phyloP scores from a whole-genome alignment of 345 rosid species.

The Lagerstroemia speciosa region DNA sequence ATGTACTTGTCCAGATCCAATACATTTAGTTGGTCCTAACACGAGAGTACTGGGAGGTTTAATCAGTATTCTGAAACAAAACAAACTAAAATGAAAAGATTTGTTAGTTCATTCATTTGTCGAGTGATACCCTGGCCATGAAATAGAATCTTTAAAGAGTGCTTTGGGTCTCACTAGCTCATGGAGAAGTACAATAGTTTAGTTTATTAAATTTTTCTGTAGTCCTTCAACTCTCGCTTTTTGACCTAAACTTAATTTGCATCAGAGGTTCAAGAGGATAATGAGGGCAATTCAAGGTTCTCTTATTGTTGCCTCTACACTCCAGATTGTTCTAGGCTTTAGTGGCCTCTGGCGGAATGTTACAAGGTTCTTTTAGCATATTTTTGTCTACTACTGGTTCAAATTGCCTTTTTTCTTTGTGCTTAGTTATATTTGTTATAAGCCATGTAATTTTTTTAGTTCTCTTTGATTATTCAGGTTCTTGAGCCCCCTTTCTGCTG shows the following conservation, averaged over 20 bases:
- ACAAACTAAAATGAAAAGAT: background rate
- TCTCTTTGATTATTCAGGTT: slow-evolving; percentile 38
- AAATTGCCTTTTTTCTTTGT: slow-evolving; percentile 1
- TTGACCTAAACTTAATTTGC: slow-evolving; percentile 9
- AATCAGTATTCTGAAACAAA: background rate
- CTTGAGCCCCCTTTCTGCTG: slow-evolving; percentile 91
- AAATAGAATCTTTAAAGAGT: background rate
- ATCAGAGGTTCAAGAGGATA: slow-evolving; percentile 65
- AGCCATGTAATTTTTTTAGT: background rate
- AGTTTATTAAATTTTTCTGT: background rate
- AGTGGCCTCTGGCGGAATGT: slow-evolving; percentile 99
- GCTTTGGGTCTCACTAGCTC: background rate
- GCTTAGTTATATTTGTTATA: too few species aligned
- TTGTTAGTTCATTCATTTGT: background rate
- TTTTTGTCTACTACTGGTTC: background rate
- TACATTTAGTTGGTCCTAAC: background rate
- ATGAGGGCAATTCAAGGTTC: slow-evolving; percentile 99
- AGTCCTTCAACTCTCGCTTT: background rate
- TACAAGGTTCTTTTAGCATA: slow-evolving; percentile 42
- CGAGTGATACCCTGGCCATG: too few species aligned
- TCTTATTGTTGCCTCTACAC: slow-evolving; percentile 83
- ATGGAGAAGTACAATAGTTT: background rate
- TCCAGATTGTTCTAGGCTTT: slow-evolving; percentile 96
- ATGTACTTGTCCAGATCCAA: slow-evolving; percentile 36
- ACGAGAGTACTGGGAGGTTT: slow-evolving; percentile 7